Evolutionary conservation across 1,139 yeast species (phyloP).

Genomic region (Taphrina sp.): DNA sequence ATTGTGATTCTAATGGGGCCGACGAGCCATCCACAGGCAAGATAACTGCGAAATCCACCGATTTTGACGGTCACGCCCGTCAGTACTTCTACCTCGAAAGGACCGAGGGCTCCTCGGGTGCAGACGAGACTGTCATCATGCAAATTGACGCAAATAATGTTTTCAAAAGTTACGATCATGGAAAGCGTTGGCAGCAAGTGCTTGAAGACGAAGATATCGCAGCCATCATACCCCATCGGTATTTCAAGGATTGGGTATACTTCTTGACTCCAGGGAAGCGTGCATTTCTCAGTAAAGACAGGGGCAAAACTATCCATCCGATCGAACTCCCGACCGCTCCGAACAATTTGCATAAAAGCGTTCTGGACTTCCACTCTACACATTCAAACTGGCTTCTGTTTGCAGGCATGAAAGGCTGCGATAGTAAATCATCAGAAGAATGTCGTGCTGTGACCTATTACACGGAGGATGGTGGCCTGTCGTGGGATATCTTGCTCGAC

Average conservation of each 20-base stretch:
- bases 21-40: constrained; percentile 35
- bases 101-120: constrained; percentile 45
- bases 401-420: constrained; percentile 65
- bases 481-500: constrained; percentile 56
- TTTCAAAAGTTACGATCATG: constrained; percentile 77
- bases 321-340: constrained; percentile 55
- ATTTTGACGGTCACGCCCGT: constrained; percentile 49
- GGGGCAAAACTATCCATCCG: constrained; percentile 53
- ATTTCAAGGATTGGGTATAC: constrained; percentile 62
- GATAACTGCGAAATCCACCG: constrained; percentile 42
- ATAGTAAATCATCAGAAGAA: constrained; percentile 45
- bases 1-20: constrained; percentile 34
- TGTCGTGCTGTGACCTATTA: constrained; percentile 60
- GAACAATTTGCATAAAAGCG: constrained; percentile 46
- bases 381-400: constrained; percentile 63
- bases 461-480: constrained; percentile 64
- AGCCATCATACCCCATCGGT: constrained; percentile 60
- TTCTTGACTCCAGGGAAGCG: constrained; percentile 55
- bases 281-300: constrained; percentile 62
- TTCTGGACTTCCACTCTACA: constrained; percentile 59
- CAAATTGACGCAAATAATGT: constrained; percentile 55
- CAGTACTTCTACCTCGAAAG: constrained; percentile 59
- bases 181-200: constrained; percentile 56
- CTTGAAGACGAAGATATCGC: constrained; percentile 53
- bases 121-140: constrained; percentile 72